phyloP scores from a whole-genome alignment of 2,329 filamentous ascomycete species.

The Scopulariopsis brevicaulis region DNA sequence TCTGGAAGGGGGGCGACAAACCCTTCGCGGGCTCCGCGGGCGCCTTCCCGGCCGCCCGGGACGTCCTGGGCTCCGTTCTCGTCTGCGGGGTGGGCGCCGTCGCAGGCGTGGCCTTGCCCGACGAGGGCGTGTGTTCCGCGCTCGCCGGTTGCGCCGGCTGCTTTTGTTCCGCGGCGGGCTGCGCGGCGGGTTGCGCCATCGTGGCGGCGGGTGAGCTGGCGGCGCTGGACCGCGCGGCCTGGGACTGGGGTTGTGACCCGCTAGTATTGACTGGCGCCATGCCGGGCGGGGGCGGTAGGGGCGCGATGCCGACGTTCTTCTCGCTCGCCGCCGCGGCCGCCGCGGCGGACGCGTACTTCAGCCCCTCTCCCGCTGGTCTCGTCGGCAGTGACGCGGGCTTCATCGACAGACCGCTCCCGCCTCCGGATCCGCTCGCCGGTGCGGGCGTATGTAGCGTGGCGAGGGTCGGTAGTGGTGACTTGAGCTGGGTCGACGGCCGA shows the following conservation, averaged over 20 bases:
- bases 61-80: conserved; percentile 17
- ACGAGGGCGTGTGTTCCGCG: conserved; percentile 13
- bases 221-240: conserved; percentile 36
- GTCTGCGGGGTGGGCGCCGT: conserved; percentile 7
- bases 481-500: conserved; percentile 79
- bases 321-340: conserved; percentile 87
- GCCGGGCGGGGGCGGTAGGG: conserved; percentile 81
- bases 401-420: conserved; percentile 53
- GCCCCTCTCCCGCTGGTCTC: conserved; percentile 73
- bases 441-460: conserved; percentile 76
- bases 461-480: conserved; percentile 85
- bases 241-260: conserved; percentile 26
- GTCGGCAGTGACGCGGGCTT: conserved; percentile 85
- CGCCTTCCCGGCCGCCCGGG: conserved; percentile 24
- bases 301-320: conserved; percentile 80
- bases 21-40: conserved; percentile 31
- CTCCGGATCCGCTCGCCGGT: conserved; percentile 35
- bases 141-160: conserved; percentile 8
- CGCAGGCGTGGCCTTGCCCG: conserved; percentile 16
- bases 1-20: conserved; percentile 14
- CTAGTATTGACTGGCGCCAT: conserved; percentile 23
- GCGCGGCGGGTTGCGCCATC: conserved; percentile 31
- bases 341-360: conserved; percentile 95
- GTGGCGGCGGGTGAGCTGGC: conserved; percentile 40
- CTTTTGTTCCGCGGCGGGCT: conserved; percentile 2